Evolutionary conservation across 2,329 filamentous ascomycete species (phyloP), one percentile per base, ranked within the genome.

Genomic region (Colletotrichum australisinense): DNA sequence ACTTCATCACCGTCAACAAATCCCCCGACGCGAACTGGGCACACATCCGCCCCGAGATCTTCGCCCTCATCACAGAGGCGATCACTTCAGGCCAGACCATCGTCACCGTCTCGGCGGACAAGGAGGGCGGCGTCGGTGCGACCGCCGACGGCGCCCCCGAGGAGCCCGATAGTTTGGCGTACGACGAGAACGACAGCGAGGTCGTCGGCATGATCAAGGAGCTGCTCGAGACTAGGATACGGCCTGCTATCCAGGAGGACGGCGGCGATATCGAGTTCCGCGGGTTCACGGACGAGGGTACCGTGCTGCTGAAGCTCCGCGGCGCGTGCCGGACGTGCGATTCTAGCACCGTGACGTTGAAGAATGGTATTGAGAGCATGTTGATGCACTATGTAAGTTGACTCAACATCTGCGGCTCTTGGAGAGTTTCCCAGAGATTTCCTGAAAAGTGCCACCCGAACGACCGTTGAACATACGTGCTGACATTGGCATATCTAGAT

Each of bases 121-220:
- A 90, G 72, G 80, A 89, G 76, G 89, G 80, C 77, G 79, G 77
- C 2, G 75, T 74, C 7, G 64, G 77, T 2, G 76, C 75, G 6
- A 73, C 67, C 5, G 63, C 19, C n/a, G 52, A 78, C 75, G 84
- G 86, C 32, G 85, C 89, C 63, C 82, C 78, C 16, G 84, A 86
- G 75, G 89, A 91, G 79, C 86, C 90, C 74, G 95, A 97, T 78
- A 93, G 91, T 73, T 86, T 98, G 64, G 90, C 90, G 26, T 98
- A 96, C 82, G 92, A 96, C 78, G 95, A 98, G 80, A 93, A 97
- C 75, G 97, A 99, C 81, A 93, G 92, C 76, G 97, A 99, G 84
- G 94, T 98, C 12, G 93, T 99, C 9, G 93, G 95, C 72, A 98
- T 98, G 97, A 98, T 99, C 85, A 98, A 98, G 86, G 97, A 99